Evolutionary conservation across 306 rosid species (phyloP).

Genomic region (Prinsepia uniflora): DNA sequence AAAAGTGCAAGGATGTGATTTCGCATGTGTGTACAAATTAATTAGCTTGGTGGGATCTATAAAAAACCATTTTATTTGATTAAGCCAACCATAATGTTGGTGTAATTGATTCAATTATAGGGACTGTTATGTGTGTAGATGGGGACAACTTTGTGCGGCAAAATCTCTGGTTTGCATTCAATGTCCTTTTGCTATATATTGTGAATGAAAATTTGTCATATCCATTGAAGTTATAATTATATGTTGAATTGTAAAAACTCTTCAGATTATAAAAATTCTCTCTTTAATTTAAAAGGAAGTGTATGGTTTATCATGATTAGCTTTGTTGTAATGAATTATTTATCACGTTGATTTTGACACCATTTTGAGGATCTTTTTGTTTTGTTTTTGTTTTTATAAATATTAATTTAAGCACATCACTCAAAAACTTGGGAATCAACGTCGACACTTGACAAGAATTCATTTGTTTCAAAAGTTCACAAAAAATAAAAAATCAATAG

Average conservation of each 20-base stretch:
- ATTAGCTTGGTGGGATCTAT: constrained; percentile 21
- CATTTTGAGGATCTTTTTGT: background rate
- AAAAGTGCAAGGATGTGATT: constrained; percentile 3
- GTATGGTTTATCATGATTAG: too few species aligned
- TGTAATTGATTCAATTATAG: background rate
- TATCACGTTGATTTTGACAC: background rate
- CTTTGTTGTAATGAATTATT: background rate
- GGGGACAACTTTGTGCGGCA: background rate
- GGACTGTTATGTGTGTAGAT: background rate
- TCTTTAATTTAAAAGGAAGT: too few species aligned
- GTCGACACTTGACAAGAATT: too few species aligned
- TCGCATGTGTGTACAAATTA: constrained; percentile 10
- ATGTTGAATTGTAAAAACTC: background rate
- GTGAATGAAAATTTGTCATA: background rate
- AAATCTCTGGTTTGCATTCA: constrained; percentile 5
- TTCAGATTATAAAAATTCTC: background rate
- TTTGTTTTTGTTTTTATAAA: too few species aligned
- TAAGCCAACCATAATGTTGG: constrained; percentile 21
- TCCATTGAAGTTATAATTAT: background rate
- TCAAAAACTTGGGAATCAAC: too few species aligned
- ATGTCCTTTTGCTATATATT: background rate
- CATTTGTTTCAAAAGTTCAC: too few species aligned
- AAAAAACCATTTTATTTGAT: background rate
- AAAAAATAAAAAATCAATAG: too few species aligned
- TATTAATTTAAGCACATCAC: too few species aligned